Percentiles rank a stretch among this genome's conserved stretches.
phyloP scores from a whole-genome alignment of 768 basidiomycete species.

The Coprinellus aureogranulatus region DNA sequence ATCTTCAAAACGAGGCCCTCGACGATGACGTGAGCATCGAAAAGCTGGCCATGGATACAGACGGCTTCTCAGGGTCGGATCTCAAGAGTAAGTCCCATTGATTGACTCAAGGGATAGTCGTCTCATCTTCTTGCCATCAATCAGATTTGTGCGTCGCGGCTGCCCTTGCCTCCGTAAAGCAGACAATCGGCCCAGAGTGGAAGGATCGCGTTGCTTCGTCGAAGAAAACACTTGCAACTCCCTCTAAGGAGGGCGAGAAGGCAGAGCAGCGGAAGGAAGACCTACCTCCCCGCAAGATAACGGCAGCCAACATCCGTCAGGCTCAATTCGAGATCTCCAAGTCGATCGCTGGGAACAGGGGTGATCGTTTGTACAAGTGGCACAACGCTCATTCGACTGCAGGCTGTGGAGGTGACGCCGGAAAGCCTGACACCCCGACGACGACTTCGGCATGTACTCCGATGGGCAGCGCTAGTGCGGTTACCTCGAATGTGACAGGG shows the following conservation, averaged over 20 bases:
- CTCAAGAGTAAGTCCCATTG: slow-evolving; percentile 11
- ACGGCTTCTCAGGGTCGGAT: slow-evolving; percentile 14
- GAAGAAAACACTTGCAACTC: too few species aligned
- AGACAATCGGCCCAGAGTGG: slow-evolving; percentile 4
- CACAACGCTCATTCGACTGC: background rate
- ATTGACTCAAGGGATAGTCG: background rate
- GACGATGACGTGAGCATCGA: slow-evolving; percentile 5
- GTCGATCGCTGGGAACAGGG: background rate
- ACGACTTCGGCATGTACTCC: too few species aligned
- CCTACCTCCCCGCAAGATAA: too few species aligned
- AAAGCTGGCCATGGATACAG: slow-evolving; percentile 1
- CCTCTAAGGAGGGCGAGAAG: too few species aligned
- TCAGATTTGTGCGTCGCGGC: slow-evolving; percentile 9
- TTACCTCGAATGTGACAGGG: too few species aligned
- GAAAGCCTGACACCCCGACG: too few species aligned
- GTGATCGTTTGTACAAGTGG: background rate
- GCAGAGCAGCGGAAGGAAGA: too few species aligned
- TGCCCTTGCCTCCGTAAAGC: slow-evolving; percentile 7
- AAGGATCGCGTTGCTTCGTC: background rate
- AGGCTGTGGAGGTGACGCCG: too few species aligned
- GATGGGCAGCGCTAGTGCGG: too few species aligned
- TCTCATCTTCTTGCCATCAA: too few species aligned
- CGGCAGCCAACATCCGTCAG: background rate
- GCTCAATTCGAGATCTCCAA: background rate
- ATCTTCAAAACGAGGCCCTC: slow-evolving; percentile 7